phyloP scores from a whole-genome alignment of 192 early-diverging fungal species.

The Borealophlyctis nickersoniae region DNA sequence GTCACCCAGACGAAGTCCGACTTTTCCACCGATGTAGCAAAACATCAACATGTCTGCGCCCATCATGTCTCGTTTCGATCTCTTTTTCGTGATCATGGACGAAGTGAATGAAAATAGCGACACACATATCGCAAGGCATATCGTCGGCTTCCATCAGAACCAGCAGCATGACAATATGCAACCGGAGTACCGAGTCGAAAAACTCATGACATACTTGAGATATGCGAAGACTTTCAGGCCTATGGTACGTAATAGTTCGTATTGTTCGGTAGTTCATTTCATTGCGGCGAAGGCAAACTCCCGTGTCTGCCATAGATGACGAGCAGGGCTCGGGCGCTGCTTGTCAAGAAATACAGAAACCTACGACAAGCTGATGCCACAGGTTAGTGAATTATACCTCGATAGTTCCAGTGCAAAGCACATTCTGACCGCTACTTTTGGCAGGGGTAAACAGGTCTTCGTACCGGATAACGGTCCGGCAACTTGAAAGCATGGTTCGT shows the following conservation, averaged over 20 bases:
- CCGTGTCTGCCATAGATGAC: too few species aligned
- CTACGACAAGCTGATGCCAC: constrained; percentile 83
- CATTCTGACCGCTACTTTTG: constrained; percentile 28
- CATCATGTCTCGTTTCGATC: constrained; percentile 98
- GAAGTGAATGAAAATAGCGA: constrained; percentile 87
- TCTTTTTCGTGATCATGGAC: constrained; percentile 97
- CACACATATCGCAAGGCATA: constrained; percentile 87
- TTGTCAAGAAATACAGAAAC: constrained; percentile 83
- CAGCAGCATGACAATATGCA: constrained; percentile 51
- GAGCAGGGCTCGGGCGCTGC: constrained; percentile 72
- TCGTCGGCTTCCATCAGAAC: constrained; percentile 78
- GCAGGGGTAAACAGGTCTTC: constrained; percentile 50
- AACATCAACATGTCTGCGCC: constrained; percentile 94
- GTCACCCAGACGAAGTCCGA: background rate
- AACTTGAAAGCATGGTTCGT: constrained; percentile 94
- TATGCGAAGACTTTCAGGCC: constrained; percentile 89
- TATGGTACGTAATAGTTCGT: constrained; percentile 44
- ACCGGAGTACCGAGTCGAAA: constrained; percentile 71
- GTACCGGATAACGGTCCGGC: constrained; percentile 93
- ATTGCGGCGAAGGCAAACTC: too few species aligned
- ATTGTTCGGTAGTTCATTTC: too few species aligned
- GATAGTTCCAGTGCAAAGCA: too few species aligned
- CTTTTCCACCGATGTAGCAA: constrained; percentile 59
- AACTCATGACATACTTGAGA: constrained; percentile 80
- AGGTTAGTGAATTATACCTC: constrained; percentile 45